Evolutionary conservation across 2,329 filamentous ascomycete species (phyloP).

Genomic region (Fusarium cyanostomum): DNA sequence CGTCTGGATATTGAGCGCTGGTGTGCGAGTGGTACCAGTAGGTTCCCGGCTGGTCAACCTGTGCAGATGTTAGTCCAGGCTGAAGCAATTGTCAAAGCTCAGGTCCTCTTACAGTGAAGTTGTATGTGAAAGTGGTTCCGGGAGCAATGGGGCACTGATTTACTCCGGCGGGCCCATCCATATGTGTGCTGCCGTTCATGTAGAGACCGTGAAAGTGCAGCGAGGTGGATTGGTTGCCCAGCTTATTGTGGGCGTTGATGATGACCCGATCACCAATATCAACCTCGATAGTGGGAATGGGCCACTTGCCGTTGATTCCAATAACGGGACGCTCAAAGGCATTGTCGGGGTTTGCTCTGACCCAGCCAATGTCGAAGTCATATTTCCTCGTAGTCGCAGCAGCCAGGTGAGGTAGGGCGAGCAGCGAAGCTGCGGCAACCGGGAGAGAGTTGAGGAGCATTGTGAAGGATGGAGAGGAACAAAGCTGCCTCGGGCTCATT

Average conservation of each 20-base stretch:
- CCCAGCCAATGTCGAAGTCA: conserved; percentile 77
- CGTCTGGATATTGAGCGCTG: conserved; percentile 75
- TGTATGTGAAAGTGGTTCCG: conserved; percentile 72
- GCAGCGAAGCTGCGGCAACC: conserved; percentile 27
- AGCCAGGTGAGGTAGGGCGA: conserved; percentile 32
- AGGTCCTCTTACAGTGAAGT: conserved; percentile 66
- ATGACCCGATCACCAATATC: conserved; percentile 69
- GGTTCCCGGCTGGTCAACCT: conserved; percentile 73
- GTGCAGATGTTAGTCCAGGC: background rate
- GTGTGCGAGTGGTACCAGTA: conserved; percentile 84
- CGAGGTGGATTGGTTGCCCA: conserved; percentile 71
- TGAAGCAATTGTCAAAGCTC: background rate
- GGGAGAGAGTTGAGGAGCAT: conserved; percentile 32
- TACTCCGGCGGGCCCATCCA: conserved; percentile 75
- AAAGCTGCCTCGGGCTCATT: conserved; percentile 14
- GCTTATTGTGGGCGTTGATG: conserved; percentile 66
- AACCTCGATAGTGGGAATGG: conserved; percentile 72
- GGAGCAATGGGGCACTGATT: conserved; percentile 74
- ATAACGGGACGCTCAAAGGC: conserved; percentile 69
- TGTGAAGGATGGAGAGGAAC: background rate
- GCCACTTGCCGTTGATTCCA: conserved; percentile 82
- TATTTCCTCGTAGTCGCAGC: conserved; percentile 60
- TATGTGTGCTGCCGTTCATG: conserved; percentile 71
- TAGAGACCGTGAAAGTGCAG: conserved; percentile 78
- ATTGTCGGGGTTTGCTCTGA: conserved; percentile 76